phyloP scores from a whole-genome alignment of 495 filamentous ascomycete genomes.

The Penicillium ochrochloron region DNA sequence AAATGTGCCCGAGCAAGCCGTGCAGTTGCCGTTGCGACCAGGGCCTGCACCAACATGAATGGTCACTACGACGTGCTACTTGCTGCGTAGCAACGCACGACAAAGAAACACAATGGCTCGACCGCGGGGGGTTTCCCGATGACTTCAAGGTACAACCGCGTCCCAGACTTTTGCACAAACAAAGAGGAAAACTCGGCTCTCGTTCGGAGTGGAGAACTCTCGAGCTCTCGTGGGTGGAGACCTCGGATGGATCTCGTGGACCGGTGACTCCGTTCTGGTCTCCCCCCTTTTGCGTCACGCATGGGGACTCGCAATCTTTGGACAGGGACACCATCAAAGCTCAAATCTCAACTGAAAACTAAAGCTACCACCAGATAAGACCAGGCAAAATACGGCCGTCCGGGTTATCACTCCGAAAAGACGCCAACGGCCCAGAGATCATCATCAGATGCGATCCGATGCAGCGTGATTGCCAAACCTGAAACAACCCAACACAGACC shows the following conservation, averaged over 20 bases:
- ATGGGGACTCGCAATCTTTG: conserved; percentile 8
- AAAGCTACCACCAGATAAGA: not conserved
- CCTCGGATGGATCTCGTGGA: conserved; percentile 32
- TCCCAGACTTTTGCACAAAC: conserved; percentile 22
- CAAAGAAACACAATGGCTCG: not conserved
- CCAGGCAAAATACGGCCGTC: not conserved
- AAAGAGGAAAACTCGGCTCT: conserved; percentile 14
- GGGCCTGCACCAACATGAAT: not conserved
- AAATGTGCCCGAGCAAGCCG: not conserved
- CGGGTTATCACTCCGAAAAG: not conserved
- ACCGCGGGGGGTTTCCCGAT: conserved; percentile 6
- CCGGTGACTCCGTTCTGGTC: conserved; percentile 18
- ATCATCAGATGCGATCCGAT: not conserved
- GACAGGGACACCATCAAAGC: not conserved
- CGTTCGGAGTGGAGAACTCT: conserved; percentile 7
- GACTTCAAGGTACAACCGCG: not conserved
- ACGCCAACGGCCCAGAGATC: conserved; percentile 3
- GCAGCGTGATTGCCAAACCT: conserved; percentile 13
- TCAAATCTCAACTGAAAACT: not conserved
- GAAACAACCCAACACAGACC: conserved; percentile 30
- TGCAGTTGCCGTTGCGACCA: not conserved
- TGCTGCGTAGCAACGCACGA: not conserved
- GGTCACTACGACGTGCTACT: not conserved
- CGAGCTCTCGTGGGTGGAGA: conserved; percentile 29
- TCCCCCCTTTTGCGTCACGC: conserved; percentile 12